Evolutionary conservation across 768 basidiomycete genomes (phyloP), one percentile per base, ranked within the genome.

Genomic region (Crepidotus variabilis): DNA sequence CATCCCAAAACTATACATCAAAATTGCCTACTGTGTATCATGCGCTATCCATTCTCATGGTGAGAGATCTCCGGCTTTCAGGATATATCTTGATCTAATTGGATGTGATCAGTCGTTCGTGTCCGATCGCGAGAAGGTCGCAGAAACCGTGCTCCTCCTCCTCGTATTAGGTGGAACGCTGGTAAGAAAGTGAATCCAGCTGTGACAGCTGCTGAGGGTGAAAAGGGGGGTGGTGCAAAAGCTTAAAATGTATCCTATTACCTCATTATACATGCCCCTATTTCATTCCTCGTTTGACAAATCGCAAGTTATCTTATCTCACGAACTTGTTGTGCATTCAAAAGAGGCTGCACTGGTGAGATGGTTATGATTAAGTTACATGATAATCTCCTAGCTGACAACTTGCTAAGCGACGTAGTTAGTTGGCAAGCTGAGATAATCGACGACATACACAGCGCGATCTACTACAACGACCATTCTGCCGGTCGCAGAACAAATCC

Each of bases 41-140:
- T 99, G 97, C 72, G 97, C 97, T 36, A 98, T 99, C 73, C 97
- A 99, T 82, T 94, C 94, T 65, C 97, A 99, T 75, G 91, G 94
- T 94, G 62, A 60, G 90, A 23, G 1, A 23, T 50, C 21, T 57
- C 28, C 18, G 61, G 47, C 35, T 21, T 47, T 33, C n/a, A 50
- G 34, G n/a, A 18, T 36, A 11, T 2, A 39, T 20, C 7, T 7
- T 53, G 35, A 34, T 21, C 34, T 53, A 18, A 36, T 23, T 10
- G n/a, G 24, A 55, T 50, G 11, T 51, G 56, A n/a, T 28, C 64
- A 97, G 95, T 99, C 62, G 97, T 99, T 62, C 96, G 97, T 74
- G 97, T 98, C 50, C 93, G 97, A 61, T 98, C 97, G 58, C 84
- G 90, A 61, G 90, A 92, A 80, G 92, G 92, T 55, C 90, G 96